A percentile compares a stretch with the other conserved stretches of the same genome.
These are phyloP conservation scores for Aspergillus ibericus DNA, from an alignment of 2,329 filamentous ascomycete genomes.

Conservation along the genomic window DNA sequence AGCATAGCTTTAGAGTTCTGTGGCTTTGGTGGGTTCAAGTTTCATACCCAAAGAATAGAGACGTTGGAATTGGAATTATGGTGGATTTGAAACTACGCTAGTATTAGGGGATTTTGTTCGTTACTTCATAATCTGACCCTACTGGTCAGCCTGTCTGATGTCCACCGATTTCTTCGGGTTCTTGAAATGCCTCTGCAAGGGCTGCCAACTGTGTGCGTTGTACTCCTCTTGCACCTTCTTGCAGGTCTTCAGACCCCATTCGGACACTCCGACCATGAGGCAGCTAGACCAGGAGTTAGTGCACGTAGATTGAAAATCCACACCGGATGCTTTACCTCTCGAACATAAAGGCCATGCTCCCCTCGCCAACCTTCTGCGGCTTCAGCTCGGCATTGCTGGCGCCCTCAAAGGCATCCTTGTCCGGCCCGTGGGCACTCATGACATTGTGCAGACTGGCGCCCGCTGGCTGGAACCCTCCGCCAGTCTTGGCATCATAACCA, in stretches of 20 bases:
- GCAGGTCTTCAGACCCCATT: constrained; percentile 71
- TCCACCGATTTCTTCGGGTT: constrained; percentile 45
- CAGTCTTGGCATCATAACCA: constrained; percentile 61
- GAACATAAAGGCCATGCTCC: constrained; percentile 66
- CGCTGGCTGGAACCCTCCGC: constrained; percentile 59
- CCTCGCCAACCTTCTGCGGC: constrained; percentile 58
- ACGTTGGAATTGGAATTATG: neutral
- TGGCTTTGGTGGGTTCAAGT: neutral
- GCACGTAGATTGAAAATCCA: constrained; percentile 1
- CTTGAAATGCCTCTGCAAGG: constrained; percentile 63
- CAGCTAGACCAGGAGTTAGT: constrained; percentile 50
- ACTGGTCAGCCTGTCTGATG: neutral
- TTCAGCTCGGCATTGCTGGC: constrained; percentile 55
- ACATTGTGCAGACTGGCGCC: constrained; percentile 67
- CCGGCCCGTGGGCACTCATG: constrained; percentile 68
- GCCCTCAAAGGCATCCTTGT: constrained; percentile 56
- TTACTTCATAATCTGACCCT: neutral
- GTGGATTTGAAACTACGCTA: neutral
- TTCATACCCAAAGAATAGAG: no score
- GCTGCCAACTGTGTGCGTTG: constrained; percentile 78
- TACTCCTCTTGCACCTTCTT: constrained; percentile 71
- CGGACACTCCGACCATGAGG: constrained; percentile 70
- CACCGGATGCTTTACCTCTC: constrained; percentile 45
- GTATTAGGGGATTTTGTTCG: neutral
- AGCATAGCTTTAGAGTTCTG: neutral